Evolutionary conservation across 768 basidiomycete species (phyloP), one percentile per base, ranked within the genome.

Genomic region (Leucocoprinus sp.): DNA sequence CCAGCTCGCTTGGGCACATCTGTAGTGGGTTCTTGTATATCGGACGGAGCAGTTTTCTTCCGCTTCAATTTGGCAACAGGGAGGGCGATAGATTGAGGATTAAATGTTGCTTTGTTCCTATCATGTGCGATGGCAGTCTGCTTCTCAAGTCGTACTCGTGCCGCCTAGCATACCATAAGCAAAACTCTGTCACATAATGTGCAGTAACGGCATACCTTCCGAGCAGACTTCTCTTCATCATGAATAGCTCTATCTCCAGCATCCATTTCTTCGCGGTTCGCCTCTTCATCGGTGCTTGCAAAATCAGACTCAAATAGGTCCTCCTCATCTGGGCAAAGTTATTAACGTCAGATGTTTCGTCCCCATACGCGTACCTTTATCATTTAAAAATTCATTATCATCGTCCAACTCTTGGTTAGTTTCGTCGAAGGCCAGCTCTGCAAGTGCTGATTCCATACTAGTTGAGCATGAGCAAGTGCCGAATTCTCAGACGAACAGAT

Each of bases 291-390:
- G 0, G 89, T 91, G 52, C 83, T 86, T 51, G 80, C 84, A 55
- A 93, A 92, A 59, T 92, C 89, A 8, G 84, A 86, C 52, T 74
- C 87, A 49, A 89, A 87, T 6, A 82, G 59, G 55, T 91, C 88
- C 52, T 85, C 80, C 59, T 93, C 89, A 42, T 86, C 89, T 88
- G 9, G 14, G 55, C 35, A 43, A 42, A 29, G 7, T 17, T 28
- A 34, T 44, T 22, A 8, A 43, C 18, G 52, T 49, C 54, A 43
- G 55, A 21, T 38, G 35, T 12, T 8, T n/a, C 7, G 48, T 8
- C 11, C 17, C 14, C 8, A n/a, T 31, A 14, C 12, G 48, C 52
- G 27, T 49, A 81, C 87, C 84, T 57, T 78, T 82, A 17, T 74
- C 74, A 27, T 78, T 62, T 3, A 75, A 55, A 41, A 89, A 93